Evolutionary conservation across 2,329 filamentous ascomycete species (phyloP).

Genomic region (Hypoxylon sp.): DNA sequence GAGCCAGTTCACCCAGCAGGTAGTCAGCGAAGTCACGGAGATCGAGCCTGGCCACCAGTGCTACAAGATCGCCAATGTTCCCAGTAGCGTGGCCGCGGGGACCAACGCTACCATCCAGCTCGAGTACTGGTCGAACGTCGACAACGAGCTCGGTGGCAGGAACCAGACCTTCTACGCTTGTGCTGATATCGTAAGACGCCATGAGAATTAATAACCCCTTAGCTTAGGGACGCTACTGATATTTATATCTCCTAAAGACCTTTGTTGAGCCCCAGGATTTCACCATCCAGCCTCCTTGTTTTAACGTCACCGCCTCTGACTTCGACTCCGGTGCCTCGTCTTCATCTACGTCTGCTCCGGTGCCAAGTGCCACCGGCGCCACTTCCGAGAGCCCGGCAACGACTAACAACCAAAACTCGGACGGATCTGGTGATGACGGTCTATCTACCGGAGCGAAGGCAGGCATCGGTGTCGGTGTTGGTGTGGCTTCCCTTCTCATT

Average conservation of each 20-base stretch:
- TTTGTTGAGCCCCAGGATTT: constrained; percentile 55
- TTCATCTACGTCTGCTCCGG: constrained; percentile 45
- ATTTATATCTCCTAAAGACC: constrained; percentile 45
- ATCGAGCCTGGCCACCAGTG: constrained; percentile 58
- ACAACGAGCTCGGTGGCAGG: constrained; percentile 52
- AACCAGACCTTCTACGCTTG: constrained; percentile 59
- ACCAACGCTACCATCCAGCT: constrained; percentile 58
- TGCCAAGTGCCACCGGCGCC: constrained; percentile 36
- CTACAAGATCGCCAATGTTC: constrained; percentile 54
- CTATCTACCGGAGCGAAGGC: constrained; percentile 56
- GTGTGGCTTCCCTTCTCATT: constrained; percentile 53
- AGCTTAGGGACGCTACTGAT: constrained; percentile 9
- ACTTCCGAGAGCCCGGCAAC: constrained; percentile 12
- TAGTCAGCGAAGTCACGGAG: constrained; percentile 52
- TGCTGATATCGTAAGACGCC: constrained; percentile 56
- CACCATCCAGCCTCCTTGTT: constrained; percentile 54
- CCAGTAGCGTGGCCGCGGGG: constrained; percentile 50
- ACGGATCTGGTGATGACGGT: constrained; percentile 43
- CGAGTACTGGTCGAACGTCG: constrained; percentile 55
- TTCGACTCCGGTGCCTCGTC: constrained; percentile 49
- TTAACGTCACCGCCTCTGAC: constrained; percentile 56
- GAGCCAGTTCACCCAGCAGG: constrained; percentile 54
- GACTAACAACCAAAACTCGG: constrained; percentile 13
- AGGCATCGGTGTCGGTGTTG: constrained; percentile 57
- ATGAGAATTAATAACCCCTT: not conserved